Percentiles rank a stretch among this genome's conserved stretches.
Conservation (phyloP, 495 filamentous ascomycete species). For the Extremus antarcticus region DNA sequence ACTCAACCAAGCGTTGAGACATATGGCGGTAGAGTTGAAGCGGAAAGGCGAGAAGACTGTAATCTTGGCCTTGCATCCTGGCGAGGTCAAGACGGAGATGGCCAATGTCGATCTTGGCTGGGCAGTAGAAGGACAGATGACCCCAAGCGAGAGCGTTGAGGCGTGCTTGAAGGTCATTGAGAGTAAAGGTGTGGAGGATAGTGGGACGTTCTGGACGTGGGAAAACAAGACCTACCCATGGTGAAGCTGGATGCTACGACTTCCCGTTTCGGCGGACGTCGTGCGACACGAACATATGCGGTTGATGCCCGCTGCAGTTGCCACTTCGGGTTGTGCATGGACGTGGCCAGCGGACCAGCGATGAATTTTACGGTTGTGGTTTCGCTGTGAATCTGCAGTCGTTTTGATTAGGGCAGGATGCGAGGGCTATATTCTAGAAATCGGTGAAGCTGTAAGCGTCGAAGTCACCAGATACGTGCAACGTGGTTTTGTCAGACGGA, state of each 20-base stretch:
- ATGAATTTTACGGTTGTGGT: too few relatives aligned
- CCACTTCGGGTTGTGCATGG: too few relatives aligned
- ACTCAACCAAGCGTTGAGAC: conserved; percentile 45
- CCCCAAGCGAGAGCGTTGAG: conserved; percentile 37
- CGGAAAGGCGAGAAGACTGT: conserved; percentile 36
- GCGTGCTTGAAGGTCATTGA: conserved; percentile 42
- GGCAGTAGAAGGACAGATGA: conserved; percentile 43
- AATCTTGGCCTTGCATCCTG: conserved; percentile 46
- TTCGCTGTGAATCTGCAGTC: too few relatives aligned
- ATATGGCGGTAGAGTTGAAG: conserved; percentile 44
- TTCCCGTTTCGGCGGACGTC: not conserved
- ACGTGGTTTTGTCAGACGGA: not conserved
- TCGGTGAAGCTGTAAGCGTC: too few relatives aligned
- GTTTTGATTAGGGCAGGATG: too few relatives aligned
- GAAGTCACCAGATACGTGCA: not conserved
- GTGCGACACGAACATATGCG: not conserved
- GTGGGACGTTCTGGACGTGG: conserved; percentile 48
- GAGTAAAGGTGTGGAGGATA: conserved; percentile 37
- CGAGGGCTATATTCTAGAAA: too few relatives aligned
- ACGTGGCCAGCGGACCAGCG: too few relatives aligned
- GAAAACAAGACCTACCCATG: conserved; percentile 32
- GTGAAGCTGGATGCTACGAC: not conserved
- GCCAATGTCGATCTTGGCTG: conserved; percentile 37
- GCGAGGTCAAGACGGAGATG: conserved; percentile 47
- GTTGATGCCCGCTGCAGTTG: too few relatives aligned